Evolutionary conservation across 2,329 filamentous ascomycete genomes (phyloP).

Genomic region (Monilinia laxa): DNA sequence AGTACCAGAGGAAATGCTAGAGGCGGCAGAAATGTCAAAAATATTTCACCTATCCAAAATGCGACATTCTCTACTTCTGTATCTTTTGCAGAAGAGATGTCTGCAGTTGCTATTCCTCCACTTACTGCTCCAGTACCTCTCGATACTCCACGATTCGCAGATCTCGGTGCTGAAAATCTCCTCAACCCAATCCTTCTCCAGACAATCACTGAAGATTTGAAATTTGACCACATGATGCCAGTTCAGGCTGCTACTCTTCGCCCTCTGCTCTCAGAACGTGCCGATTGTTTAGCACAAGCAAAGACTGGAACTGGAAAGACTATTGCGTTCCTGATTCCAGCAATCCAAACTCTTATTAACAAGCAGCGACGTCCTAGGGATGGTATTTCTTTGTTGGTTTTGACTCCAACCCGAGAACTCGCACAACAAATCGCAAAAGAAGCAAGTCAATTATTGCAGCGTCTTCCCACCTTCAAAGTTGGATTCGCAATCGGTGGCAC

Average conservation of each 20-base stretch:
- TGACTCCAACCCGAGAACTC: constrained; percentile 79
- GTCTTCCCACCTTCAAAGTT: constrained; percentile 47
- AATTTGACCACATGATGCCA: constrained; percentile 83
- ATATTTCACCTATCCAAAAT: background rate
- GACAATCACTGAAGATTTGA: constrained; percentile 69
- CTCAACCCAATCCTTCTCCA: constrained; percentile 50
- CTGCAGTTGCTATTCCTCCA: constrained; percentile 40
- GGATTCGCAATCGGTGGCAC: constrained; percentile 91
- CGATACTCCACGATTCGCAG: constrained; percentile 49
- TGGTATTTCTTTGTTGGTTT: constrained; percentile 63
- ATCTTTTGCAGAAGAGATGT: constrained; percentile 16
- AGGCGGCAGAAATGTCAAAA: background rate
- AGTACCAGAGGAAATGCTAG: constrained; percentile 3
- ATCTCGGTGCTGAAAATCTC: constrained; percentile 45
- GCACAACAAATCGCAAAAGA: constrained; percentile 80
- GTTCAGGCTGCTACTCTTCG: constrained; percentile 85
- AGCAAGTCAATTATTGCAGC: constrained; percentile 50
- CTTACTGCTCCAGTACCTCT: constrained; percentile 44
- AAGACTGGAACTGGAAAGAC: constrained; percentile 98
- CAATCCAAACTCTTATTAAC: constrained; percentile 67
- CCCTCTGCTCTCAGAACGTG: constrained; percentile 69
- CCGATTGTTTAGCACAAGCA: constrained; percentile 77
- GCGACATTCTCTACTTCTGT: constrained; percentile 8
- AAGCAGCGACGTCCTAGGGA: constrained; percentile 40
- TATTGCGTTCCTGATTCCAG: constrained; percentile 83